Evolutionary conservation across 2,329 filamentous ascomycete genomes (phyloP), one percentile per base, ranked within the genome.

Genomic region (Paecilomyces formosus): DNA sequence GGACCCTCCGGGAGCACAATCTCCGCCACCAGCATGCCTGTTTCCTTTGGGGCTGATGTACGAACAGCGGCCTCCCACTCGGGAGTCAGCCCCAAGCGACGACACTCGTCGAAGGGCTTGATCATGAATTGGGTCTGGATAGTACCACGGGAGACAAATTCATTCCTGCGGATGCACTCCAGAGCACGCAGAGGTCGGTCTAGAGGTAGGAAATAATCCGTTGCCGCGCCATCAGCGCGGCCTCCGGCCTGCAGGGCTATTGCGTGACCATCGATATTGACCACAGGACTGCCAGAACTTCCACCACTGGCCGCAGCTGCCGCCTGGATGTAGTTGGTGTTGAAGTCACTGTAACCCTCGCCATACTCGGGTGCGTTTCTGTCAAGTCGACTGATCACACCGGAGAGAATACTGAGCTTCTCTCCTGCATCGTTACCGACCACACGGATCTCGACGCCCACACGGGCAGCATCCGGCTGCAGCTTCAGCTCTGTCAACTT

Each of bases 391-490:
- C 92, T 96, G 73, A 99, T 99, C 58, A 99, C 93, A 67, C 94
- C 94, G 5, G 94, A 97, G 59, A 99, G 79, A 67, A 99, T 99
- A 80, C 92, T 97, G 65, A 99, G 85, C 77, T 99, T 99, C 74
- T 99, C 94, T 64, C 94, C 94, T 30, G 94, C 94, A 80, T 99
- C 94, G 74, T 99, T 99, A 78, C 94, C 94, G 5, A 99, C 94
- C 1, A 99, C 94, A 65, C 95, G 84, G 65, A 99, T 97, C 76
- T 99, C 94, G 13, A 90, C 86, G 57, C 94, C 94, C 56, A 99
- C 93, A 78, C 73, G 79, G 58, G 94, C 94, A 58, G 91, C 85
- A 65, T 96, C 92, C 1, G 94, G 94, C 61, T 90, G 85, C 56
- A 99, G 80, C 60, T 86, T 81, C 55, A 99, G 81, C 53, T 91